Evolutionary conservation across 305 asterid genomes (phyloP).

Genomic region (Stenogyne calaminthoides): DNA sequence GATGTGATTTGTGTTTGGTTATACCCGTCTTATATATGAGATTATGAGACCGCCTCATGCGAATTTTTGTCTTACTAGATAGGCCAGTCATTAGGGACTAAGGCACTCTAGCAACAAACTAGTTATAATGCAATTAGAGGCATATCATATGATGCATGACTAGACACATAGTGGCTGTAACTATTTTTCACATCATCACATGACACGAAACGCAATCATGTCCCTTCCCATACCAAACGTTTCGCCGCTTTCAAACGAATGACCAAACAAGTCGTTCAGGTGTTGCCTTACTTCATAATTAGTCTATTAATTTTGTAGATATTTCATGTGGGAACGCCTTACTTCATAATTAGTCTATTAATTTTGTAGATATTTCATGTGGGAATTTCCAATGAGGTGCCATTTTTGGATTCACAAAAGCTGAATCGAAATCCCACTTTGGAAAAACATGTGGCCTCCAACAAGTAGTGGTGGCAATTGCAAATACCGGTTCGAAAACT

Average conservation of each 20-base stretch:
- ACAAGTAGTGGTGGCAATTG: constrained; percentile 26
- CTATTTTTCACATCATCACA: background rate
- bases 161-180: background rate
- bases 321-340: background rate
- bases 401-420: constrained; percentile 1
- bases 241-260: constrained; percentile 22
- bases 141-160: no score
- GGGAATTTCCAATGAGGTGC: background rate
- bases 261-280: background rate
- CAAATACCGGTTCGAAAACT: background rate
- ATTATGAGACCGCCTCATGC: no score
- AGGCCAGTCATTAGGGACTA: background rate
- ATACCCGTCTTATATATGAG: no score
- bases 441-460: constrained; percentile 30
- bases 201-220: background rate
- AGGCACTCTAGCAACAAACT: background rate
- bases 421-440: constrained; percentile 39
- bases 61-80: no score
- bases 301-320: background rate
- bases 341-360: background rate
- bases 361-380: background rate
- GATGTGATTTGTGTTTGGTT: no score
- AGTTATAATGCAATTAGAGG: background rate
- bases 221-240: background rate
- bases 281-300: background rate